Evolutionary conservation across 495 filamentous ascomycete genomes (phyloP).

Genomic region (Neurospora africana): DNA sequence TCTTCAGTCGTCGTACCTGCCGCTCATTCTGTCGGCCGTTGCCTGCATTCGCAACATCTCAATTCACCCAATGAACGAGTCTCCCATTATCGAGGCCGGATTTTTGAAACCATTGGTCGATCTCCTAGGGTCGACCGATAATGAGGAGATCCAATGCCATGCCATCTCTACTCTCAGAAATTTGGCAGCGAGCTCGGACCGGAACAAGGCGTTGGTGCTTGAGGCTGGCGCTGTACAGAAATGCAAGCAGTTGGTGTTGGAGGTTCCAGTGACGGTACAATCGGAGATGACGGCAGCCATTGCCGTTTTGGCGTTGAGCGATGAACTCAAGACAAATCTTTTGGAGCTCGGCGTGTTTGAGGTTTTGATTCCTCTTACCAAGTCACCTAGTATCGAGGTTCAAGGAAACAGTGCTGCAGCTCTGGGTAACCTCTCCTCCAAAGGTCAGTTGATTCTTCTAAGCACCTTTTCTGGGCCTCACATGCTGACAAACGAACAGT

Average conservation of each 20-base stretch:
- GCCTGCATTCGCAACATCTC: slow-evolving; percentile 98
- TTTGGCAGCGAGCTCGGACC: slow-evolving; percentile 88
- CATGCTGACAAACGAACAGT: slow-evolving; percentile 42
- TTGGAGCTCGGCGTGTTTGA: slow-evolving; percentile 94
- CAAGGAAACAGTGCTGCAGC: slow-evolving; percentile 97
- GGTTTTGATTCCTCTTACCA: slow-evolving; percentile 88
- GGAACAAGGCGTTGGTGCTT: slow-evolving; percentile 91
- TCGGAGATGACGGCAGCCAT: slow-evolving; percentile 99
- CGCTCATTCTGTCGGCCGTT: slow-evolving; percentile 91
- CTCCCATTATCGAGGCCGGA: slow-evolving; percentile 96
- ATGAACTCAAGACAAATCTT: slow-evolving; percentile 86
- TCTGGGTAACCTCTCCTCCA: slow-evolving; percentile 89
- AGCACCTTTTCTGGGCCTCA: neutral
- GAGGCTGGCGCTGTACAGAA: slow-evolving; percentile 96
- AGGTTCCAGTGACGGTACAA: slow-evolving; percentile 88
- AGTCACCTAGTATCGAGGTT: slow-evolving; percentile 91
- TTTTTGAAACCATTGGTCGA: slow-evolving; percentile 91
- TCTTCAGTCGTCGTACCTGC: slow-evolving; percentile 87
- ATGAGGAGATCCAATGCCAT: slow-evolving; percentile 98
- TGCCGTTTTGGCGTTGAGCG: slow-evolving; percentile 90
- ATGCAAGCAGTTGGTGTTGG: slow-evolving; percentile 90
- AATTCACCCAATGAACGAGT: slow-evolving; percentile 97
- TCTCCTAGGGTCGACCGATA: slow-evolving; percentile 86
- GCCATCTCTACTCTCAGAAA: slow-evolving; percentile 96
- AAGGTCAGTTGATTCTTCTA: slow-evolving; percentile 50